phyloP scores from a whole-genome alignment of 2,329 filamentous ascomycete genomes.

The Ophiostoma sp. region DNA sequence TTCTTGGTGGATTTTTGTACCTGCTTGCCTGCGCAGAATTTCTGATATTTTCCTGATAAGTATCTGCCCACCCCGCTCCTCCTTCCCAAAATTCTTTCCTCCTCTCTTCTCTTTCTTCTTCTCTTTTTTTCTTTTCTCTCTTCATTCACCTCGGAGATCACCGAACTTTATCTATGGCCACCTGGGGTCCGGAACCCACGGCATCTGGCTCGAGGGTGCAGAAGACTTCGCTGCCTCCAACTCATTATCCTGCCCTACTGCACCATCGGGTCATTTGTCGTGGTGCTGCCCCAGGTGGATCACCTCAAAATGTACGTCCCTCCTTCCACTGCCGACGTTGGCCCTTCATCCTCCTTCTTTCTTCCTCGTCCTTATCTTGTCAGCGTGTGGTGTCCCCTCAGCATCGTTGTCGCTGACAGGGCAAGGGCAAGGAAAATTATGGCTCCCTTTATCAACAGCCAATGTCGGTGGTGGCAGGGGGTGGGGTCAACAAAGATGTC shows the following conservation, averaged over 20 bases:
- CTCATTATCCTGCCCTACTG: too few species aligned
- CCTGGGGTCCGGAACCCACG: neutral
- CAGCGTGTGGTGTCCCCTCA: too few species aligned
- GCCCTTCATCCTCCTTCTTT: too few species aligned
- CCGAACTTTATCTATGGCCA: neutral
- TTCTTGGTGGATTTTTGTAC: neutral
- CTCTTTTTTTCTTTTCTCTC: neutral
- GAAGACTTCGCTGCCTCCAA: too few species aligned
- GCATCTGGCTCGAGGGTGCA: neutral
- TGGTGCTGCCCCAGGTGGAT: neutral
- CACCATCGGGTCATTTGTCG: neutral
- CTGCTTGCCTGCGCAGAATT: neutral
- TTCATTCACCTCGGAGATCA: neutral
- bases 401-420: too few species aligned
- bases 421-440: too few species aligned
- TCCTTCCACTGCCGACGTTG: too few species aligned
- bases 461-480: too few species aligned
- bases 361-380: too few species aligned
- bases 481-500: too few species aligned
- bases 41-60: neutral
- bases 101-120: neutral
- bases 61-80: neutral
- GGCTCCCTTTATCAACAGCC: too few species aligned
- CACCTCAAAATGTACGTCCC: too few species aligned
- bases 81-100: neutral